Conservation (phyloP, 331 rosid species). For the Phaseolus coccineus region DNA sequence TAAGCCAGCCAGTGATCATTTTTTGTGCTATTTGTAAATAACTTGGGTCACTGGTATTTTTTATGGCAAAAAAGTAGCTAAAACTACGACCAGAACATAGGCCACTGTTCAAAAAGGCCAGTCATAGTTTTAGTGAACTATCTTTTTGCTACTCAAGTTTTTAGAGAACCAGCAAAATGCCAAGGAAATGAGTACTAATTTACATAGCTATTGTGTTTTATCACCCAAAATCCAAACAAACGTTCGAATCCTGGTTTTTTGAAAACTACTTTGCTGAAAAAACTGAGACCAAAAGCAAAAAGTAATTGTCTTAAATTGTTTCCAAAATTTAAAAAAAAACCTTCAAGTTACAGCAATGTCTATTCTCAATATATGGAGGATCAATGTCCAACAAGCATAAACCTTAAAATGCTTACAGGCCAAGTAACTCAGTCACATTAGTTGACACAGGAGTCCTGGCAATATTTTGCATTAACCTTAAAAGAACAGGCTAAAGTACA, state of each 20-base stretch:
- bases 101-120: not conserved
- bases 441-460: not conserved
- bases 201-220: not conserved
- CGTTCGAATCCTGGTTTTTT: not conserved
- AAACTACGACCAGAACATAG: not conserved
- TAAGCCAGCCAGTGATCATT: not conserved
- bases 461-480: slow-evolving; percentile 27
- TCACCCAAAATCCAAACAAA: slow-evolving; percentile 2
- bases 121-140: not conserved
- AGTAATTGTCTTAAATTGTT: slow-evolving; percentile 14
- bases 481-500: not conserved
- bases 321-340: slow-evolving; percentile 26
- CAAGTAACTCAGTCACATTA: slow-evolving; percentile 20
- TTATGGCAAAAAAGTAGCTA: not conserved
- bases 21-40: too few species aligned
- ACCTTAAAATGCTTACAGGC: not conserved
- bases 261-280: not conserved
- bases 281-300: slow-evolving; percentile 25
- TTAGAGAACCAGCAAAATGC: not conserved
- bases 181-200: not conserved
- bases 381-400: not conserved
- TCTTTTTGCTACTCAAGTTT: not conserved
- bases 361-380: slow-evolving; percentile 2
- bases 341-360: not conserved
- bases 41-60: not conserved